Evolutionary conservation across 441 rosid species (phyloP).

Genomic region (Pelargonium myrrhifolium): DNA sequence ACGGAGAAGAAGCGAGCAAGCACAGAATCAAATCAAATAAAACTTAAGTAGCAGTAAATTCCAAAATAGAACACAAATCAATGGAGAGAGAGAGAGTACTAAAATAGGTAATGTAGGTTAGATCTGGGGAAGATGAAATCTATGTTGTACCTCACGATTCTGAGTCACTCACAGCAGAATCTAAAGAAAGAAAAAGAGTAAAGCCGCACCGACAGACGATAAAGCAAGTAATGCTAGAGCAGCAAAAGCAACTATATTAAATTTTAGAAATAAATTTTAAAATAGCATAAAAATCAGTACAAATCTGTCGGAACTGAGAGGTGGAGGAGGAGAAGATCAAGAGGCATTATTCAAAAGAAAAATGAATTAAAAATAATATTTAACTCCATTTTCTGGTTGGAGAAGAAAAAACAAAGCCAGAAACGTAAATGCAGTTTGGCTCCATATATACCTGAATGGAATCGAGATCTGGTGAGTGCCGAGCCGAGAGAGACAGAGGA

Average conservation of each 20-base stretch:
- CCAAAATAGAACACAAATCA: background rate
- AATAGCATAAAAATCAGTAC: background rate
- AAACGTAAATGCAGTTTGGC: no score
- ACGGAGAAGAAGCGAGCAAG: background rate
- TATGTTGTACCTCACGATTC: background rate
- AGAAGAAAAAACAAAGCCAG: no score
- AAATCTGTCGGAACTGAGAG: background rate
- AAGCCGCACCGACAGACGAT: background rate
- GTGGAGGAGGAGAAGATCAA: background rate
- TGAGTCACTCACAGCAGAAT: background rate
- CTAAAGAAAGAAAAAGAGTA: no score
- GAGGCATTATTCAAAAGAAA: background rate
- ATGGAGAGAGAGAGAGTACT: background rate
- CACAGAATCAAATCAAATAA: background rate
- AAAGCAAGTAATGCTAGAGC: background rate
- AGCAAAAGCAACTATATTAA: background rate
- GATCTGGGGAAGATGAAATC: background rate
- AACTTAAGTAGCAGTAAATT: background rate
- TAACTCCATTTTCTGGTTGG: no score
- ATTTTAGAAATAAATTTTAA: background rate
- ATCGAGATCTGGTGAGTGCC: no score
- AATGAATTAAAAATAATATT: background rate
- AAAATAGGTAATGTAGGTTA: background rate
- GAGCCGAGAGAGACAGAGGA: no score
- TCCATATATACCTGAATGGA: no score